Evolutionary conservation across 805 yeast species (phyloP).

Genomic region (Torulaspora maleeae): DNA sequence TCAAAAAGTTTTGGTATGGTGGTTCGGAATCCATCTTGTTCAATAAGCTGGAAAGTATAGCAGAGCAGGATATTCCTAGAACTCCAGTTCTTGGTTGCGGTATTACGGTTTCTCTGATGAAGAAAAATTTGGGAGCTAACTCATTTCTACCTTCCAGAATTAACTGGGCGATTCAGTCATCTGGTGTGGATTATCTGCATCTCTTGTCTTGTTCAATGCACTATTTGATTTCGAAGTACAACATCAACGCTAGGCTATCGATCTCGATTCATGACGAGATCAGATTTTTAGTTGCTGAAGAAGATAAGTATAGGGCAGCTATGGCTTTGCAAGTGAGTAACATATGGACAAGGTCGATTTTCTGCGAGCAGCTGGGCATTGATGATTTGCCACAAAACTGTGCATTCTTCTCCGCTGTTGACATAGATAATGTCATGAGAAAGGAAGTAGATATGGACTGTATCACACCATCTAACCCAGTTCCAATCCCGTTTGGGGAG

Average conservation of each 20-base stretch:
- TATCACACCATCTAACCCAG: constrained; percentile 80
- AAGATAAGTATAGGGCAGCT: constrained; percentile 72
- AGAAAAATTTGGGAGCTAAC: constrained; percentile 57
- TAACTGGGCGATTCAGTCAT: constrained; percentile 97
- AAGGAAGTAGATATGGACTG: constrained; percentile 93
- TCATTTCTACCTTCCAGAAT: constrained; percentile 82
- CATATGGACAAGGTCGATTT: constrained; percentile 94
- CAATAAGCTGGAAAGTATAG: constrained; percentile 82
- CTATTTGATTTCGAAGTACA: constrained; percentile 59
- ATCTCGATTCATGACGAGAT: constrained; percentile 95
- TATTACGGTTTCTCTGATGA: constrained; percentile 76
- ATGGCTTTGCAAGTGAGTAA: constrained; percentile 84
- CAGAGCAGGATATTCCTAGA: constrained; percentile 70
- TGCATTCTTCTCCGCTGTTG: constrained; percentile 93
- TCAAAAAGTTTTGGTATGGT: constrained; percentile 60
- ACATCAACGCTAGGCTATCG: constrained; percentile 68
- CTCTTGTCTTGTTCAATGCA: constrained; percentile 82
- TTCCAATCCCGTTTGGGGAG: constrained; percentile 73
- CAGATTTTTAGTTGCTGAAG: constrained; percentile 68
- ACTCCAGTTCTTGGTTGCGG: constrained; percentile 95
- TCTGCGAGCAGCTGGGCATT: constrained; percentile 87
- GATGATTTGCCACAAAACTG: constrained; percentile 87
- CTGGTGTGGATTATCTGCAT: constrained; percentile 96
- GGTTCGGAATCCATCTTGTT: constrained; percentile 93
- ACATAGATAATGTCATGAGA: constrained; percentile 79